Evolutionary conservation across 495 filamentous ascomycete genomes (phyloP), one percentile per base, ranked within the genome.

Genomic region (Talaromyces ruber): DNA sequence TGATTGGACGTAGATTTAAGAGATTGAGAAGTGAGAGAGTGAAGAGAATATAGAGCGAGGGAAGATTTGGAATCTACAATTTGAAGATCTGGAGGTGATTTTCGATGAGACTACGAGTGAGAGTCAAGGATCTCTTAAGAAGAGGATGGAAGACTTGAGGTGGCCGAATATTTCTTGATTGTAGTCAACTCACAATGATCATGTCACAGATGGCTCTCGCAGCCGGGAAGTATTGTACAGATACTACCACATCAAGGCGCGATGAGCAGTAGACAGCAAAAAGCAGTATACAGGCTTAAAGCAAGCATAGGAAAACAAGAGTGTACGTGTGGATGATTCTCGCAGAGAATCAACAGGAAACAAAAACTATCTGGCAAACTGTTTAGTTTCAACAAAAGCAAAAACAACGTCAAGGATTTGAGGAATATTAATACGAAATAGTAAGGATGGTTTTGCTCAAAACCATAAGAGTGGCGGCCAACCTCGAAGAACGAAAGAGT

Each of bases 401-500:
- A 63, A 57, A 45, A 39, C 39, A 32, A 51, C 57, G 59, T 62
- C 62, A 67, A 70, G 61, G 67, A 65, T 37, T 64, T 61, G 63
- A 39, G 66, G 61, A 60, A 45, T 65, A 62, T 66, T 66, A 29
- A 74, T 67, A 72, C 68, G 73, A 75, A 70, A 50, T 26, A 66
- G 66, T 32, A 69, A 71, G 58, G 62, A 65, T 52, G 58, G 55
- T 58, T 50, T 66, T 67, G 64, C 18, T 64, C 71, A 63, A 67
- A 71, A 73, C 68, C 70, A 66, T 57, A n/a, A 50, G 57, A 67
- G 57, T 64, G 64, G 67, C 66, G 76, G 76, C 79, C 78, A 75
- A 74, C 77, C 76, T 79, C 78, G 65, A 65, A 64, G 71, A 74
- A 76, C 63, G 69, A 72, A 72, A 62, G 71, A 72, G 66, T 70